A percentile compares a stretch with the other conserved stretches of the same genome.
These are phyloP conservation scores for Albizia julibrissin DNA, from an alignment of 306 rosid species.

Conservation along the genomic window DNA sequence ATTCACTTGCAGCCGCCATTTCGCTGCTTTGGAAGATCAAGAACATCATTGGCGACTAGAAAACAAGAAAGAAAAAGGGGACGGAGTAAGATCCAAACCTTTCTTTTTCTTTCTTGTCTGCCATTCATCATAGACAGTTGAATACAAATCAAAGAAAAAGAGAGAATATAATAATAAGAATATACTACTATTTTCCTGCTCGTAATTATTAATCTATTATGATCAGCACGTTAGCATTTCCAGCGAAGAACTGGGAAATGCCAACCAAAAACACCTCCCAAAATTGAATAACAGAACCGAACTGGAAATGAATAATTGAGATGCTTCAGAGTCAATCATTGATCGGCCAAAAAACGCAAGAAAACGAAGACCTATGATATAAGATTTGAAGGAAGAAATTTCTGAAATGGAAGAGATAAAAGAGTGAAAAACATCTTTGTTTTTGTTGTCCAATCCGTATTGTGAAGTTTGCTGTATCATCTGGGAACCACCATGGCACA, in stretches of 20 bases:
- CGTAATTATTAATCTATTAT: conserved; percentile 25
- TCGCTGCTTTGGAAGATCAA: conserved; percentile 45
- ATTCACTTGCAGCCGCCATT: conserved; percentile 38
- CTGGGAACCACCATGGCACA: conserved; percentile 3
- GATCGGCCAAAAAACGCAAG: background rate
- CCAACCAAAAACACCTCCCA: conserved; percentile 11
- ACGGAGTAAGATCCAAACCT: conserved; percentile 44
- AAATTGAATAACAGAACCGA: background rate
- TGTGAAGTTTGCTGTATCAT: background rate
- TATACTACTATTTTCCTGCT: background rate
- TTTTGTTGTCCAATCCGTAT: background rate
- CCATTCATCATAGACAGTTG: conserved; percentile 37
- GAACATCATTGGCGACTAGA: conserved; percentile 43
- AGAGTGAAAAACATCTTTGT: background rate
- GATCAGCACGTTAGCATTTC: conserved; percentile 30
- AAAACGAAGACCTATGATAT: background rate
- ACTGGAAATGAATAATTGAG: background rate
- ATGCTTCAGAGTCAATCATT: background rate
- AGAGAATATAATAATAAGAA: conserved; percentile 32
- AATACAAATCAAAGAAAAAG: conserved; percentile 36
- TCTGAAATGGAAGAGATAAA: background rate
- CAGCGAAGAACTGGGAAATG: conserved; percentile 25
- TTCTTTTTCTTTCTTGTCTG: conserved; percentile 19
- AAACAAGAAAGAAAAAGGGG: conserved; percentile 27
- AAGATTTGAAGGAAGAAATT: background rate